phyloP scores from a whole-genome alignment of 1,139 yeast genomes.

The Kurtzmaniella quercitrusa region DNA sequence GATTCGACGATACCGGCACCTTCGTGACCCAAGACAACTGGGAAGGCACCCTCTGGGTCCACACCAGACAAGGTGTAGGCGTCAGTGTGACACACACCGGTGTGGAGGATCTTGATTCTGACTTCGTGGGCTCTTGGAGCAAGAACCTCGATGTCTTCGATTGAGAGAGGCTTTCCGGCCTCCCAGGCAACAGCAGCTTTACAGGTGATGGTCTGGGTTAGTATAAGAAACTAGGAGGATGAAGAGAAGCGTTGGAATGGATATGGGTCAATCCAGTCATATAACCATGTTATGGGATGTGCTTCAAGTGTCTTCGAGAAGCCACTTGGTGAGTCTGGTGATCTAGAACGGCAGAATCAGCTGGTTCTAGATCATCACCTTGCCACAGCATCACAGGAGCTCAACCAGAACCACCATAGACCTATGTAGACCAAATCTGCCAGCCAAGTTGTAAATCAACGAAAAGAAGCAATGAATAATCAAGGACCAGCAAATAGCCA shows the following conservation, averaged over 20 bases:
- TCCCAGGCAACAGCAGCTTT: constrained; percentile 98
- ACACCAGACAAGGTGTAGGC: constrained; percentile 92
- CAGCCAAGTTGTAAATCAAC: no score
- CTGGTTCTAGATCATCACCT: no score
- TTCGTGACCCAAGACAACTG: constrained; percentile 89
- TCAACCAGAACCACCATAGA: no score
- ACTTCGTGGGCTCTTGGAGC: constrained; percentile 98
- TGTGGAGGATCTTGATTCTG: constrained; percentile 77
- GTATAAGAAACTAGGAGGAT: constrained; percentile 1
- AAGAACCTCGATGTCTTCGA: constrained; percentile 85
- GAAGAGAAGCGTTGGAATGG: not conserved
- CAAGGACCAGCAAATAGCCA: no score
- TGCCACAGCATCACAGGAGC: no score
- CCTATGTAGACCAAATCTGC: no score
- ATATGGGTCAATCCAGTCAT: no score
- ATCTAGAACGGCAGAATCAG: no score
- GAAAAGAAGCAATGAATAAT: no score
- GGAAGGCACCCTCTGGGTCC: constrained; percentile 97
- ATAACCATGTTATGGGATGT: no score
- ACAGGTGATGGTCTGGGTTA: constrained; percentile 67
- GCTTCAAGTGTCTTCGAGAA: no score
- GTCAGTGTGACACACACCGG: constrained; percentile 98
- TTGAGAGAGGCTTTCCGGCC: constrained; percentile 76
- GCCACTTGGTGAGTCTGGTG: no score
- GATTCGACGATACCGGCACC: constrained; percentile 96